Evolutionary conservation across 1,284 basidiomycete genomes (phyloP).

Genomic region (Peniophora sp.): DNA sequence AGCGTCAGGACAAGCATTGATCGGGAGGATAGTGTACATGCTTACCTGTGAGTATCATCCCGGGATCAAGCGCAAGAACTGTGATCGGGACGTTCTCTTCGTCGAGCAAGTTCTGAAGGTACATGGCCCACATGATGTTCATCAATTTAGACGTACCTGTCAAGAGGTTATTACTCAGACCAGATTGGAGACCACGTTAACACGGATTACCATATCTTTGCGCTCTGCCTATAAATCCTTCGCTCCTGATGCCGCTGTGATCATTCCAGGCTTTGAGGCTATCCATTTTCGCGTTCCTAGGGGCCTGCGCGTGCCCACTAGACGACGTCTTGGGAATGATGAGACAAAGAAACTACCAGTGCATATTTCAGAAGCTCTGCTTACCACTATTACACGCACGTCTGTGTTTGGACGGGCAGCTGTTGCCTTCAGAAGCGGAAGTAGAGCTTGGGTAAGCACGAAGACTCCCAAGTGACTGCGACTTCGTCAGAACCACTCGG

Average conservation of each 20-base stretch:
- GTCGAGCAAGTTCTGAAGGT: slow-evolving; percentile 20
- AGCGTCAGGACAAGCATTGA: not conserved
- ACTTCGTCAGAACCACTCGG: not conserved
- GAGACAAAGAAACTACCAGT: slow-evolving; percentile 28
- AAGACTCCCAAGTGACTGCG: slow-evolving; percentile 17
- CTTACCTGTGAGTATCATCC: slow-evolving; percentile 31
- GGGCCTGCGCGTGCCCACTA: too few relatives aligned
- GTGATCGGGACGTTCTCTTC: slow-evolving; percentile 21
- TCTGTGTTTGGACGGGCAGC: too few relatives aligned
- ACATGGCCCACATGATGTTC: slow-evolving; percentile 18
- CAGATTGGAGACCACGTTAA: slow-evolving; percentile 30
- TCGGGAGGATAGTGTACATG: not conserved
- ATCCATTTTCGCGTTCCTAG: too few relatives aligned
- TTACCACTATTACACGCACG: too few relatives aligned
- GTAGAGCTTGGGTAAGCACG: too few relatives aligned
- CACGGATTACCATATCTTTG: slow-evolving; percentile 9
- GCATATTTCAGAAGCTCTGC: too few relatives aligned
- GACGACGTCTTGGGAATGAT: slow-evolving; percentile 15
- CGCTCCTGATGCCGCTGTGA: too few relatives aligned
- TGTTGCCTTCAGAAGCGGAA: too few relatives aligned
- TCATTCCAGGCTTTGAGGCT: too few relatives aligned
- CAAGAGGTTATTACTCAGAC: not conserved
- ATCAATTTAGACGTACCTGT: slow-evolving; percentile 27
- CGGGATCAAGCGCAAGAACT: slow-evolving; percentile 27
- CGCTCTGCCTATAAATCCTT: too few relatives aligned